phyloP scores from a whole-genome alignment of 331 rosid species.

The Stylosanthes scabra region DNA sequence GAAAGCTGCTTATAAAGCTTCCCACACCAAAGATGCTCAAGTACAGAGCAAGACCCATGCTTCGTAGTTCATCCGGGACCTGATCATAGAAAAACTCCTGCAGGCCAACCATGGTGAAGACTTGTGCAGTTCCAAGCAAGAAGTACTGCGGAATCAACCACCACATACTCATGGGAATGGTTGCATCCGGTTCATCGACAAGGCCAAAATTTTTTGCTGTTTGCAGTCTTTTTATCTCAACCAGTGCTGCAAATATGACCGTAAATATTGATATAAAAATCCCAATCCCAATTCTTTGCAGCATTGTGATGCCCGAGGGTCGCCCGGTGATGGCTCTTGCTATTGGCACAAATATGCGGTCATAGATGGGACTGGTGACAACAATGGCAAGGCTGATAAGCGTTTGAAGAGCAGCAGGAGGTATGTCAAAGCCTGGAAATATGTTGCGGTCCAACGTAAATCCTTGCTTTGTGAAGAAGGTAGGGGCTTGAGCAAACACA shows the following conservation, averaged over 20 bases:
- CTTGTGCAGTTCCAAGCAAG: slow-evolving; percentile 39
- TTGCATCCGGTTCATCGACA: slow-evolving; percentile 37
- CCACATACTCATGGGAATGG: slow-evolving; percentile 51
- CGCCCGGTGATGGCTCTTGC: slow-evolving; percentile 38
- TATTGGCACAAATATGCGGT: slow-evolving; percentile 39
- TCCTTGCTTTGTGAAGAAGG: slow-evolving; percentile 50
- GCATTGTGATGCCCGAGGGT: slow-evolving; percentile 45
- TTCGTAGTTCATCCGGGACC: slow-evolving; percentile 47
- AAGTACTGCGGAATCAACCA: slow-evolving; percentile 49
- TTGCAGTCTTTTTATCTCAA: slow-evolving; percentile 45
- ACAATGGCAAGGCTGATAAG: slow-evolving; percentile 20
- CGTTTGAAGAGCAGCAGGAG: slow-evolving; percentile 45
- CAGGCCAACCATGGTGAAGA: slow-evolving; percentile 47
- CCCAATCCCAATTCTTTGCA: slow-evolving; percentile 48
- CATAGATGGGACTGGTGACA: slow-evolving; percentile 37
- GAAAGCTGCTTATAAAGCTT: slow-evolving; percentile 43
- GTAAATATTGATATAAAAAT: slow-evolving; percentile 30
- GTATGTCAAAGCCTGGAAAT: slow-evolving; percentile 28
- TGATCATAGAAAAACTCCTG: slow-evolving; percentile 54
- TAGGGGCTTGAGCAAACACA: slow-evolving; percentile 36
- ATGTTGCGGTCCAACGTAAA: slow-evolving; percentile 39
- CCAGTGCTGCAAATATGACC: slow-evolving; percentile 31
- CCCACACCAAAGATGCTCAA: slow-evolving; percentile 48
- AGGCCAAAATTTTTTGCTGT: slow-evolving; percentile 40
- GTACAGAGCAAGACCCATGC: slow-evolving; percentile 53